A percentile compares a stretch with the other conserved stretches of the same genome.
Evolutionary conservation across 495 filamentous ascomycete genomes (phyloP).

Genomic region (Amphirosellinia nigrospora): DNA sequence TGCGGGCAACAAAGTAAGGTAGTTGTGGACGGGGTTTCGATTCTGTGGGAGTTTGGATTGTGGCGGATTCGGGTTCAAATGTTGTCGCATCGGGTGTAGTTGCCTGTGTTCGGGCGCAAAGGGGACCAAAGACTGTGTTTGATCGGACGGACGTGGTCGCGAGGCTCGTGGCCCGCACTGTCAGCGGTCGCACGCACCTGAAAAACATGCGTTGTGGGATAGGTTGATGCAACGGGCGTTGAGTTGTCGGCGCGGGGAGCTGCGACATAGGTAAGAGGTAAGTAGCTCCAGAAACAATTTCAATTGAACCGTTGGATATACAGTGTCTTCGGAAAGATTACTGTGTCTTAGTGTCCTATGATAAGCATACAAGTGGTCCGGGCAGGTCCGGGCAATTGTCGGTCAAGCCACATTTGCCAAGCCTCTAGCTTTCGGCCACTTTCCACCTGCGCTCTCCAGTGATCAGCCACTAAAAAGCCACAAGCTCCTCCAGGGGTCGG

Average conservation of each 20-base stretch:
- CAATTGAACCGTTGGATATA: not conserved
- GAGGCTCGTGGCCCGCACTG: conserved; percentile 19
- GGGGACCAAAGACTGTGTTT: conserved; percentile 5
- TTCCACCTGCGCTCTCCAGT: too few species aligned
- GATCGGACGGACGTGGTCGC: conserved; percentile 18
- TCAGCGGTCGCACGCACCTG: conserved; percentile 27
- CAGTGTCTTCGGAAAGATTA: conserved; percentile 22
- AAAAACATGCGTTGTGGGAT: conserved; percentile 19
- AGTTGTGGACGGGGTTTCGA: conserved; percentile 33
- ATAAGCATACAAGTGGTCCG: too few species aligned
- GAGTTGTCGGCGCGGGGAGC: not conserved
- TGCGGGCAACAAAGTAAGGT: conserved; percentile 79
- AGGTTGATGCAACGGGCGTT: conserved; percentile 5
- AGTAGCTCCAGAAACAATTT: conserved; percentile 5
- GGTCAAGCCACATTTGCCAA: conserved; percentile 35
- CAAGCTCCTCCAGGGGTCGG: not conserved
- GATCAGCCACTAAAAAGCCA: conserved; percentile 1
- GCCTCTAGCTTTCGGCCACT: not conserved
- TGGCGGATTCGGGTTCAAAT: conserved; percentile 29
- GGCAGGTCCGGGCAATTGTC: conserved; percentile 34
- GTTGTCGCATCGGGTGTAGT: conserved; percentile 11
- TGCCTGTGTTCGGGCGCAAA: conserved; percentile 8
- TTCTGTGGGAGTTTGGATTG: conserved; percentile 28
- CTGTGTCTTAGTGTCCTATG: conserved; percentile 42
- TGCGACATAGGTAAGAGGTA: not conserved